Base-by-base conservation (phyloP, 495 filamentous ascomycete species). In the Neurospora africana region DNA sequence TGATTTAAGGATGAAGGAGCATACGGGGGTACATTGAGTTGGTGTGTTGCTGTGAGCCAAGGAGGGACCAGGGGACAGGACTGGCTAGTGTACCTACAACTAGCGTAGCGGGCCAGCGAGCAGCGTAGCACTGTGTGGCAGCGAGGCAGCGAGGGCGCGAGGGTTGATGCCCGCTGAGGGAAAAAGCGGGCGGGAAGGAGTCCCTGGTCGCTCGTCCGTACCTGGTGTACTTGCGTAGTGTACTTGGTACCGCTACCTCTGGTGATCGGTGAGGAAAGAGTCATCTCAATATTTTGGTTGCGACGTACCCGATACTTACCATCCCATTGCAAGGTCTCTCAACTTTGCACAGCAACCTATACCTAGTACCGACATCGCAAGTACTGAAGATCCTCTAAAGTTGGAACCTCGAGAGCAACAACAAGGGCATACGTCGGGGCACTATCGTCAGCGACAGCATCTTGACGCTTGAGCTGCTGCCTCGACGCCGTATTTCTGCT, bases 1-100 rank as follows among this genome's bases (percentile, higher is more conserved):
- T 30, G 70, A 68, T 71, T 68, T 71, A 71, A 71, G 70, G 70
- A 71, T 68, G 70, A 71, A 70, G 21, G 43, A 61, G 11, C 41
- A 58, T 21, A 30, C 69, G 19, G 69, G 69, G 69, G 11, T 33
- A 65, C 53, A 8, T 30, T 61, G n/a, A n/a, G n/a, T n/a, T n/a
- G 27, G 53, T 65, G 53, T 19, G 53, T 65, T 65, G 53, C 23
- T 65, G 53, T 65, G 53, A 65, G 53, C 53, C 53, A 65, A 65
- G 53, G 53, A 30, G 53, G 13, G 53, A 65, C 53, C 53, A 65
- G 53, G 53, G 53, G 53, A 33, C 53, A 65, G 53, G 53, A 65
- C 15, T 65, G 53, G 53, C 27, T 65, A 19, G n/a, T n/a, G n/a
- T n/a, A n/a, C n/a, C n/a, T n/a, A n/a, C n/a, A n/a, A n/a, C n/a